Evolutionary conservation across 1,284 basidiomycete genomes (phyloP).

Genomic region (Meira miltonrushii): DNA sequence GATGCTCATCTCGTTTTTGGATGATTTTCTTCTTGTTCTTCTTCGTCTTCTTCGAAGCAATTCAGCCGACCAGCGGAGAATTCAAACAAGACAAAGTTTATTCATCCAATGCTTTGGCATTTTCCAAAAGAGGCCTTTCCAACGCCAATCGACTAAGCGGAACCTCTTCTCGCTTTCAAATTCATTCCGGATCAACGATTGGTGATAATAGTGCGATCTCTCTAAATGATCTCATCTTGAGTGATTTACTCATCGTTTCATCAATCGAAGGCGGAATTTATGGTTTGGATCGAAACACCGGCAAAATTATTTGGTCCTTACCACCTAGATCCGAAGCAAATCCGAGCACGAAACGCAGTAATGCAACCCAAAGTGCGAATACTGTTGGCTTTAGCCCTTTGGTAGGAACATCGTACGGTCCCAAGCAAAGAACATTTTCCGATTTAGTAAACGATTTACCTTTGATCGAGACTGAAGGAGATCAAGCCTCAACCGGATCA

Average conservation of each 20-base stretch:
- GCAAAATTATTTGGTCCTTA: conserved; percentile 53
- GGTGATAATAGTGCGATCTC: neutral
- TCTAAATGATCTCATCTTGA: conserved; percentile 56
- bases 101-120: neutral
- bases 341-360: neutral
- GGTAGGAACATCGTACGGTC: conserved; percentile 37
- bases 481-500: conserved; percentile 1
- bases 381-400: conserved; percentile 22
- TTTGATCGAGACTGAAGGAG: conserved; percentile 7
- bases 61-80: too few species aligned
- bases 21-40: too few species aligned
- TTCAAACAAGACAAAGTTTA: too few species aligned
- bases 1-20: too few species aligned
- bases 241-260: conserved; percentile 74
- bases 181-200: neutral
- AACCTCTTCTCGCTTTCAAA: neutral
- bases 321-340: neutral
- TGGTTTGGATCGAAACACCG: conserved; percentile 74
- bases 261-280: conserved; percentile 86
- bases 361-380: neutral
- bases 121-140: neutral
- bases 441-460: conserved; percentile 22
- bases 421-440: conserved; percentile 33
- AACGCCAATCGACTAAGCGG: conserved; percentile 3
- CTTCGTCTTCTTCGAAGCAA: too few species aligned